phyloP scores from a whole-genome alignment of 495 filamentous ascomycete genomes.

The Aspergillus nidulans region DNA sequence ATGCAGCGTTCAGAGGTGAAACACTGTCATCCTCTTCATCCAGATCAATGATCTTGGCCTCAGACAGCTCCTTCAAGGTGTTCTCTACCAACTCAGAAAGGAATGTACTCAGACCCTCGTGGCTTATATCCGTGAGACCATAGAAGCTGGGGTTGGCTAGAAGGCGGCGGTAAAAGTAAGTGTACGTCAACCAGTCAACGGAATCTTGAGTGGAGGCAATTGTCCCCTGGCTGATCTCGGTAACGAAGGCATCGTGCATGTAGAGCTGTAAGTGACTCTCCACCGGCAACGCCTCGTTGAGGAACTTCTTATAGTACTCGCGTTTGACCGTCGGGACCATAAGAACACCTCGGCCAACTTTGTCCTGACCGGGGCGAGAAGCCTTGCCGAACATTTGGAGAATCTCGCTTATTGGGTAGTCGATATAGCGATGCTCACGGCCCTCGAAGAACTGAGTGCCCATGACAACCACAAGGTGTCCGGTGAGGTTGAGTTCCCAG shows the following conservation, averaged over 20 bases:
- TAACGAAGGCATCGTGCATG: constrained; percentile 92
- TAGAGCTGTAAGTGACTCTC: constrained; percentile 91
- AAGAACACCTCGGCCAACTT: constrained; percentile 79
- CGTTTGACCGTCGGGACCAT: constrained; percentile 93
- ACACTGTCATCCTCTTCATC: constrained; percentile 96
- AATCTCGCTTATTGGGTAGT: constrained; percentile 94
- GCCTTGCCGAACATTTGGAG: constrained; percentile 99
- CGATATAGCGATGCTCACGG: constrained; percentile 93
- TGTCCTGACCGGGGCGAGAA: constrained; percentile 71
- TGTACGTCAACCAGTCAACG: constrained; percentile 96
- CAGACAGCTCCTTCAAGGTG: constrained; percentile 83
- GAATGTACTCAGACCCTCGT: constrained; percentile 90
- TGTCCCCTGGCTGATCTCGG: constrained; percentile 90
- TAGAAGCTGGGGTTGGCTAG: constrained; percentile 97
- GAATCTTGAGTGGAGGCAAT: constrained; percentile 95
- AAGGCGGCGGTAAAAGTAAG: constrained; percentile 97
- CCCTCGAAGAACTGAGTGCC: constrained; percentile 99
- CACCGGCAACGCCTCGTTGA: constrained; percentile 92
- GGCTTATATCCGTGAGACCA: constrained; percentile 79
- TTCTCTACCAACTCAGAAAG: constrained; percentile 93
- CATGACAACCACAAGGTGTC: constrained; percentile 93
- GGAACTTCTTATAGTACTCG: constrained; percentile 98
- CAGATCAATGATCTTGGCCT: constrained; percentile 93
- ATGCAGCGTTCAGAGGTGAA: constrained; percentile 85
- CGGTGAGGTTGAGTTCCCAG: constrained; percentile 88